Conservation (phyloP, 495 filamentous ascomycete genomes). For the Penicillium desertorum region DNA sequence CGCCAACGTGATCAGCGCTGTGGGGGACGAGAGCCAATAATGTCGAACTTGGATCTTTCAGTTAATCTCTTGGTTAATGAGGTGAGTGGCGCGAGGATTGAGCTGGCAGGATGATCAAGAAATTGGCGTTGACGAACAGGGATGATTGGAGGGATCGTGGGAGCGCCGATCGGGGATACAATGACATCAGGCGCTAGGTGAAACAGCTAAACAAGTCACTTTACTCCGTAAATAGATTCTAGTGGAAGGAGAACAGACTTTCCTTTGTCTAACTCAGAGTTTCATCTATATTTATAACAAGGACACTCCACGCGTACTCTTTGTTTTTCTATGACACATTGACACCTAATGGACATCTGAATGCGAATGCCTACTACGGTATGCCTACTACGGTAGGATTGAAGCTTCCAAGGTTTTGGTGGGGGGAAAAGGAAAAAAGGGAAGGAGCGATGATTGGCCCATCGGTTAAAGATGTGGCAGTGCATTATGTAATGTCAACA, state of each 20-base stretch:
- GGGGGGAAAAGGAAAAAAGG: background rate
- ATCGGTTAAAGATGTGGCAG: background rate
- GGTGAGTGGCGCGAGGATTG: constrained; percentile 27
- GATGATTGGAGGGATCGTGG: constrained; percentile 31
- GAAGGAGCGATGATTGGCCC: constrained; percentile 10
- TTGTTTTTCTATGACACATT: background rate
- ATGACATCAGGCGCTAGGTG: constrained; percentile 50
- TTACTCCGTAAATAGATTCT: constrained; percentile 17
- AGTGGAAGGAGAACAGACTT: constrained; percentile 2
- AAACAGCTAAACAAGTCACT: constrained; percentile 32
- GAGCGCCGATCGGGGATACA: constrained; percentile 28
- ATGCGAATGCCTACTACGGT: background rate
- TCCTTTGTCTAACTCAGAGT: background rate
- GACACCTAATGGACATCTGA: background rate
- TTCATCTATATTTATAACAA: constrained; percentile 2
- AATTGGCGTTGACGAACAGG: constrained; percentile 13
- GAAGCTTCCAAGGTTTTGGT: background rate
- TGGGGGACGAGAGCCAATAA: constrained; percentile 13
- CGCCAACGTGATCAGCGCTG: constrained; percentile 17
- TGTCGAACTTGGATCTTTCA: background rate
- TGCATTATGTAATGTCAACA: background rate
- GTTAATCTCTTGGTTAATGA: constrained; percentile 24
- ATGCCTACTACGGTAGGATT: background rate
- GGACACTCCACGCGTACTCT: background rate
- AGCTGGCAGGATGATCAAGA: constrained; percentile 19